Percentiles rank a stretch among this genome's conserved stretches.
Conservation (phyloP, 306 rosid genomes). For the Malus orientalis region DNA sequence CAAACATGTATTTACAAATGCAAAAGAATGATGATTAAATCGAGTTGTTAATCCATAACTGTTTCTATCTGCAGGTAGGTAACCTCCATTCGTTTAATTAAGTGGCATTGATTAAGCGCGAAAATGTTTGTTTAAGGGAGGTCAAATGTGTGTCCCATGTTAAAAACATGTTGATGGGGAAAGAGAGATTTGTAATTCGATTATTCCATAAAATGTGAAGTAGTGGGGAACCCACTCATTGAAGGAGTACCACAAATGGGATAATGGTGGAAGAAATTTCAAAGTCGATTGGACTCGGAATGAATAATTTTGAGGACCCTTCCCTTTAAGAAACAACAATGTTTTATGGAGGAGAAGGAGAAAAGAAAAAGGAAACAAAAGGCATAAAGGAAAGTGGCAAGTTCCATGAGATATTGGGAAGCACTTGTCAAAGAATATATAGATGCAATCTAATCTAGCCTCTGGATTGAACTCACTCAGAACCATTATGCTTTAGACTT, state of each 20-base stretch:
- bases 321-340: constrained; percentile 41
- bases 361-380: background rate
- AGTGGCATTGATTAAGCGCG: constrained; percentile 41
- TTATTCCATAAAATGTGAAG: constrained; percentile 27
- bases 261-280: constrained; percentile 11
- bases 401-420: background rate
- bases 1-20: background rate
- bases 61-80: constrained; percentile 19
- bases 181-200: constrained; percentile 6
- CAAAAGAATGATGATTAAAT: background rate
- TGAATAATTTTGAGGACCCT: constrained; percentile 36
- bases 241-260: constrained; percentile 23
- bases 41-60: constrained; percentile 5
- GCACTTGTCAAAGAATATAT: background rate
- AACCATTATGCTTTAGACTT: constrained; percentile 3
- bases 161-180: constrained; percentile 27
- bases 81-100: constrained; percentile 20
- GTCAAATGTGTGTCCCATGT: constrained; percentile 34
- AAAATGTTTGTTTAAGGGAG: constrained; percentile 13
- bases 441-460: constrained; percentile 1
- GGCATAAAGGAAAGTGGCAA: background rate
- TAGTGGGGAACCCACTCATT: constrained; percentile 63
- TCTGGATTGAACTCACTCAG: background rate
- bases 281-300: constrained; percentile 14
- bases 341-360: constrained; percentile 2